These are phyloP conservation scores for Metschnikowia anglica DNA, from an alignment of 805 yeast species.

Conservation along the genomic window DNA sequence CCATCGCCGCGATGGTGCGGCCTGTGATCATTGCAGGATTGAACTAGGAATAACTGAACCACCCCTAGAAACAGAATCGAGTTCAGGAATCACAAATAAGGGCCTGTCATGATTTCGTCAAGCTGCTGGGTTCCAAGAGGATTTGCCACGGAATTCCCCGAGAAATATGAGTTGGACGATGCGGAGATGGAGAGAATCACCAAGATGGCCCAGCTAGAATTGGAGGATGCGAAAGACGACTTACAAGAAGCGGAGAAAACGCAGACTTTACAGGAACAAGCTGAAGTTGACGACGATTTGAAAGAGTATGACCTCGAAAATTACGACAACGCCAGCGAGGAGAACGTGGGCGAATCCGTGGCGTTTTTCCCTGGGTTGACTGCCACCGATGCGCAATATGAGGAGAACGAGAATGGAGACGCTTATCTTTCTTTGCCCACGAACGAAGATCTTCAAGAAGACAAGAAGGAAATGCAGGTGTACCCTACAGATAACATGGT, in stretches of 20 bases:
- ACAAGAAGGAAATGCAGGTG: slow-evolving; percentile 78
- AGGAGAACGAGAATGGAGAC: slow-evolving; percentile 41
- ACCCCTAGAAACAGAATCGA: background rate
- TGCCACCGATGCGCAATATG: slow-evolving; percentile 55
- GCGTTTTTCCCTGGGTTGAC: slow-evolving; percentile 72
- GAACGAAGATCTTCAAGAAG: slow-evolving; percentile 67
- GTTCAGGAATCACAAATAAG: background rate
- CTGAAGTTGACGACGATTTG: slow-evolving; percentile 76
- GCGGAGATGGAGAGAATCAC: slow-evolving; percentile 90
- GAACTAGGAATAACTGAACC: background rate
- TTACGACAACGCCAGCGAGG: slow-evolving; percentile 60
- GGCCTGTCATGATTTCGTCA: slow-evolving; percentile 72
- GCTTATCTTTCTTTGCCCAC: slow-evolving; percentile 66
- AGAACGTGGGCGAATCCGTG: slow-evolving; percentile 56
- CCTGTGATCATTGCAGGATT: slow-evolving; percentile 4
- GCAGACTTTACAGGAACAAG: slow-evolving; percentile 47
- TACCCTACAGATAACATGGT: slow-evolving; percentile 88
- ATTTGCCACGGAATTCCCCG: slow-evolving; percentile 89
- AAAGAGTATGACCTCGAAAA: slow-evolving; percentile 85
- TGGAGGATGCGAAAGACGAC: slow-evolving; percentile 72
- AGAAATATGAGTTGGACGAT: slow-evolving; percentile 82
- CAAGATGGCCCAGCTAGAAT: slow-evolving; percentile 77
- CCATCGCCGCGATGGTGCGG: slow-evolving; percentile 9
- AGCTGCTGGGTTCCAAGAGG: slow-evolving; percentile 97
- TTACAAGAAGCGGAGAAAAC: slow-evolving; percentile 47